A percentile compares a stretch with the other conserved stretches of the same genome.
phyloP scores from a whole-genome alignment of 2,329 filamentous ascomycete species.

The Verticillium nubilum region DNA sequence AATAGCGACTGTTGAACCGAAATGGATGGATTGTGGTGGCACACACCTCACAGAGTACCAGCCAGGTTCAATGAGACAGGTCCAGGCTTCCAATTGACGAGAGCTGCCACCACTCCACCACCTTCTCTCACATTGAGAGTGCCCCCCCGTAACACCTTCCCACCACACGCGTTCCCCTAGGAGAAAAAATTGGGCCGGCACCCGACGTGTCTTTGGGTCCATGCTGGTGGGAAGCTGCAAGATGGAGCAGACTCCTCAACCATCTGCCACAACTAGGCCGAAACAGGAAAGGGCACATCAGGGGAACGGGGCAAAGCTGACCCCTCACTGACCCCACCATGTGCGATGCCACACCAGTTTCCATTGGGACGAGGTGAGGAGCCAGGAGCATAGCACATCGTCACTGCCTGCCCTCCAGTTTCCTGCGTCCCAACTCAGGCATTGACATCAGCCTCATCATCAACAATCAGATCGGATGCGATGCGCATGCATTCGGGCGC shows the following conservation, averaged over 20 bases:
- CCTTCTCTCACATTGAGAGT: not conserved
- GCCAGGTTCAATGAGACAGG: not conserved
- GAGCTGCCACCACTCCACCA: not conserved
- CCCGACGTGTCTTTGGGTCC: slow-evolving; percentile 4
- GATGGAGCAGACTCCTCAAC: slow-evolving; percentile 31
- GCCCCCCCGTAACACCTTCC: not conserved
- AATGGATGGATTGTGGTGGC: not conserved
- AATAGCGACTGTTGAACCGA: slow-evolving; percentile 15
- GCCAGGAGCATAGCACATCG: too few species aligned
- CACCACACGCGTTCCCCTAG: slow-evolving; percentile 2
- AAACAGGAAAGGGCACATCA: slow-evolving; percentile 15
- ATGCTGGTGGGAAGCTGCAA: slow-evolving; percentile 11
- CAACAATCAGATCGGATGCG: not conserved
- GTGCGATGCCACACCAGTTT: not conserved
- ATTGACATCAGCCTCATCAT: not conserved
- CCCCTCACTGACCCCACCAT: not conserved
- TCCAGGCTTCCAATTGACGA: not conserved
- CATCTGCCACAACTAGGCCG: slow-evolving; percentile 31
- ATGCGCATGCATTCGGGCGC: not conserved
- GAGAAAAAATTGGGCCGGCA: slow-evolving; percentile 3
- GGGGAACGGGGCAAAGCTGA: not conserved
- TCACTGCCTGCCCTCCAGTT: not conserved
- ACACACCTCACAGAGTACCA: not conserved
- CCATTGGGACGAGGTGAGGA: not conserved
- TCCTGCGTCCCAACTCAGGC: not conserved